Percentiles rank a stretch among this genome's conserved stretches.
Evolutionary conservation across 2,329 filamentous ascomycete genomes (phyloP).

Genomic region (Aureobasidium sp.): DNA sequence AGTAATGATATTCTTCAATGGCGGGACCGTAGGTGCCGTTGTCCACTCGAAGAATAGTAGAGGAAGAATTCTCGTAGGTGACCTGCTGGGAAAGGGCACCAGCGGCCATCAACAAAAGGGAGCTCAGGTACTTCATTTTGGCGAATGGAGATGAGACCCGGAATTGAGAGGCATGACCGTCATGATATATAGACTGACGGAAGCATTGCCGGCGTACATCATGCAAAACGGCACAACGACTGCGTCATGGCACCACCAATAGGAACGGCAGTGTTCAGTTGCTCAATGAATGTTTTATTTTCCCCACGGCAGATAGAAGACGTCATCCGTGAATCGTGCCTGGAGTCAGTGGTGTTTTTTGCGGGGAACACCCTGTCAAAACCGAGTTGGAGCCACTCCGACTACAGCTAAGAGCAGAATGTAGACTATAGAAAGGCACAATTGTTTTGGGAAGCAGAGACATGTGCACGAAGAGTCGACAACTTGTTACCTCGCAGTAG

Average conservation of each 20-base stretch:
- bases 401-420: too few species aligned
- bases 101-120: conserved; percentile 8
- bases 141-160: not conserved
- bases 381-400: not conserved
- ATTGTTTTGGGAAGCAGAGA: too few species aligned
- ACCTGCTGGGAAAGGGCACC: conserved; percentile 14
- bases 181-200: not conserved
- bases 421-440: too few species aligned
- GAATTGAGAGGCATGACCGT: not conserved
- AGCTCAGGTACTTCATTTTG: conserved; percentile 7
- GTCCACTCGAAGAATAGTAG: conserved; percentile 34
- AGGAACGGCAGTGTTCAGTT: not conserved
- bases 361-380: conserved; percentile 1
- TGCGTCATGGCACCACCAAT: not conserved
- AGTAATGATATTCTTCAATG: conserved; percentile 40
- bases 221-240: not conserved
- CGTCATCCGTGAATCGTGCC: conserved; percentile 1
- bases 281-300: not conserved
- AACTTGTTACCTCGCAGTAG: too few species aligned
- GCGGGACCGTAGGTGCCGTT: conserved; percentile 40
- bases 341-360: too few species aligned
- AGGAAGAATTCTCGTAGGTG: conserved; percentile 21
- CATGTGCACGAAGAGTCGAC: too few species aligned
- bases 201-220: not conserved
- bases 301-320: not conserved